Conservation (phyloP, 2,329 filamentous ascomycete species). For the Penicillium verrucosum region DNA sequence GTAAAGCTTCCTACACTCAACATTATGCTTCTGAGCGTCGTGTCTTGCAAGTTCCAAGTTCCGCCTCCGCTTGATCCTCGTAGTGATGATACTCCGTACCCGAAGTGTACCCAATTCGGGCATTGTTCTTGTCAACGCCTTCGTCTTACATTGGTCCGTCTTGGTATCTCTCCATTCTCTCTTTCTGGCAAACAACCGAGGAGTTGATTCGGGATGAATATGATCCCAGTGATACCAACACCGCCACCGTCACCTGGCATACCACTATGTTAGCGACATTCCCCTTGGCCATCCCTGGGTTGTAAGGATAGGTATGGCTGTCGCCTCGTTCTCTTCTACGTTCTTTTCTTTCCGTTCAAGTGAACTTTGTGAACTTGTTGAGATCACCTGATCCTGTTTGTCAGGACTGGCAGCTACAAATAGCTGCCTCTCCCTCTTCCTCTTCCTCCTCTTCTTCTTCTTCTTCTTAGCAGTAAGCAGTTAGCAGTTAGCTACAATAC, state of each 20-base stretch:
- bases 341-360: background rate
- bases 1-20: background rate
- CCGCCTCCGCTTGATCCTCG: background rate
- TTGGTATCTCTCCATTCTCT: background rate
- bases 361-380: too few species aligned
- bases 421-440: too few species aligned
- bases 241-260: background rate
- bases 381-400: too few species aligned
- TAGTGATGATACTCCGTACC: background rate
- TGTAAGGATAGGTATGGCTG: background rate
- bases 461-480: too few species aligned
- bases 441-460: too few species aligned
- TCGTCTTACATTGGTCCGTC: background rate
- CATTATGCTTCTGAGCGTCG: background rate
- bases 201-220: background rate
- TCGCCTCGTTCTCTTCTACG: background rate
- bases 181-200: background rate
- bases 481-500: too few species aligned
- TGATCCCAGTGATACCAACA: background rate
- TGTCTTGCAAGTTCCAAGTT: background rate
- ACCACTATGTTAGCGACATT: background rate
- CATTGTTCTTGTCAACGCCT: background rate
- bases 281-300: background rate
- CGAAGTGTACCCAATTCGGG: background rate
- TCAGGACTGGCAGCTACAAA: too few species aligned